Evolutionary conservation across 345 rosid genomes (phyloP).

Genomic region (Lepidium sativum): DNA sequence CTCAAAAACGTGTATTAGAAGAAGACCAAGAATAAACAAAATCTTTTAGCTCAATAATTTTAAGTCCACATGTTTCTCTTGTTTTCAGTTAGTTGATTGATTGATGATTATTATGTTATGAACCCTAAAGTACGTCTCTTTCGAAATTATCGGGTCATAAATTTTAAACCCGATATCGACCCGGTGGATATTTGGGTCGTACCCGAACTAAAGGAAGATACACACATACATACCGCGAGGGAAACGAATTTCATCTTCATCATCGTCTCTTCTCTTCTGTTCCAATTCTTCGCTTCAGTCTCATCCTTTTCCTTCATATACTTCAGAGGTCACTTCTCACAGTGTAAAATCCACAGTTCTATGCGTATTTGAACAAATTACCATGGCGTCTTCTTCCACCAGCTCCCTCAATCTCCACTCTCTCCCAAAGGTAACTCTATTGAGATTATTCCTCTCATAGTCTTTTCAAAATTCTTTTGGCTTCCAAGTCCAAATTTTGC

Average conservation of each 20-base stretch:
- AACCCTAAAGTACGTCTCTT: background rate
- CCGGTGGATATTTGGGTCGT: background rate
- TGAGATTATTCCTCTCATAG: background rate
- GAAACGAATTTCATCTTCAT: slow-evolving; percentile 18
- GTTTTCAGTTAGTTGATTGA: background rate
- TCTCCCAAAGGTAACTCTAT: slow-evolving; percentile 39
- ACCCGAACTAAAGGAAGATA: slow-evolving; percentile 9
- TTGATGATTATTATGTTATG: background rate
- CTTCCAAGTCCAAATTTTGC: background rate
- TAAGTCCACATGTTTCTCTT: slow-evolving; percentile 19
- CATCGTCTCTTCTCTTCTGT: slow-evolving; percentile 6
- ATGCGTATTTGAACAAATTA: slow-evolving; percentile 29
- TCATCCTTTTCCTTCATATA: background rate
- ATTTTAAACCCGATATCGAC: background rate
- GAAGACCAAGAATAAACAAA: background rate
- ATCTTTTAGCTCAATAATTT: background rate
- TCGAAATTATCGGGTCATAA: background rate
- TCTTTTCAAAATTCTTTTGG: background rate
- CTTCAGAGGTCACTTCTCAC: slow-evolving; percentile 3
- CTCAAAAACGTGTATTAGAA: background rate
- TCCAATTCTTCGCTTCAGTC: slow-evolving; percentile 12
- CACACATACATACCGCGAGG: slow-evolving; percentile 21
- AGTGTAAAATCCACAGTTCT: slow-evolving; percentile 3
- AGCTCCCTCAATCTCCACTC: slow-evolving; percentile 36
- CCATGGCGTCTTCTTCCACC: slow-evolving; percentile 54